phyloP scores from a whole-genome alignment of 1,139 yeast genomes.

The Suhomyces kunorum region DNA sequence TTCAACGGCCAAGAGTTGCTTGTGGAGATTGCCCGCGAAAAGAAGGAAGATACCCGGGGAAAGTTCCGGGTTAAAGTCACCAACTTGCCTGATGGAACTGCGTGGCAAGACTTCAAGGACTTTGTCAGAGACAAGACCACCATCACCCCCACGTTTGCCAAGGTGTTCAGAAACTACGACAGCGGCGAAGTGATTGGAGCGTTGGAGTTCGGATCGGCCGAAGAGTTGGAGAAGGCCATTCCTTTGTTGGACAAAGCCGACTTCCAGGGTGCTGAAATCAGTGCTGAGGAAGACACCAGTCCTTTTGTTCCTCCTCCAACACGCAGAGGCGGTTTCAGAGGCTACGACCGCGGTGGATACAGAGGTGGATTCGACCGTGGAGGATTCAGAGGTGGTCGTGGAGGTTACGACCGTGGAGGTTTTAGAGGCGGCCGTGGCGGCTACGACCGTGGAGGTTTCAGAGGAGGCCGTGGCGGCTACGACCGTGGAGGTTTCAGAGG shows the following conservation, averaged over 20 bases:
- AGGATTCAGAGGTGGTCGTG: conserved; percentile 35
- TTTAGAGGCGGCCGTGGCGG: conserved; percentile 38
- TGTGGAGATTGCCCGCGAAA: conserved; percentile 70
- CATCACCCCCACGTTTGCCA: conserved; percentile 68
- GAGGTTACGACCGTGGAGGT: conserved; percentile 35
- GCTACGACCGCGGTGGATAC: conserved; percentile 42
- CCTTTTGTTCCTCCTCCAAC: conserved; percentile 72
- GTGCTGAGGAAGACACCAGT: conserved; percentile 78
- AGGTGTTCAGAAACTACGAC: conserved; percentile 62
- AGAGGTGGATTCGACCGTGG: conserved; percentile 29
- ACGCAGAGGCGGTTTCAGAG: conserved; percentile 55
- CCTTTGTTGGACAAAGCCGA: conserved; percentile 70
- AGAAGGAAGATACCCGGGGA: conserved; percentile 60
- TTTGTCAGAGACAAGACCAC: conserved; percentile 70
- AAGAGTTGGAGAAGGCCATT: conserved; percentile 70
- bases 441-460: conserved; percentile 22
- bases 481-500: conserved; percentile 42
- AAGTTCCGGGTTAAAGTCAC: conserved; percentile 69
- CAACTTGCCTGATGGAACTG: conserved; percentile 71
- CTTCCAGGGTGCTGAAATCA: conserved; percentile 63
- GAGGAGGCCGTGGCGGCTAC: conserved; percentile 21
- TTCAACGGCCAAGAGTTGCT: conserved; percentile 66
- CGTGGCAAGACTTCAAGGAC: conserved; percentile 87
- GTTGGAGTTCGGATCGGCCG: conserved; percentile 75
- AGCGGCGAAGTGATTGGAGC: conserved; percentile 70